phyloP scores from a whole-genome alignment of 495 filamentous ascomycete species.

The Hypoxylon cercidicola region DNA sequence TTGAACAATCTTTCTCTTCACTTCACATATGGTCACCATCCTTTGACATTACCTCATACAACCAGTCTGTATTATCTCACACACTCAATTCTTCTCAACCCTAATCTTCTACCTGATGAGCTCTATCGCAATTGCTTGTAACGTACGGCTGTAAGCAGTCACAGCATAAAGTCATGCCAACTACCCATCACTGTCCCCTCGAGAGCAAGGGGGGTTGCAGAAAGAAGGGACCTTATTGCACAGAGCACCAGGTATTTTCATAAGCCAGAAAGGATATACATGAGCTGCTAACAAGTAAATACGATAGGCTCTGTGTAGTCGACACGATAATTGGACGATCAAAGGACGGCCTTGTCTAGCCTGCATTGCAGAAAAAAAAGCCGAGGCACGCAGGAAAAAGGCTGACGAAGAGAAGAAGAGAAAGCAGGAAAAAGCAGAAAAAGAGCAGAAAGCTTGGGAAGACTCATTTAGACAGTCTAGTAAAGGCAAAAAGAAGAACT shows the following conservation, averaged over 20 bases:
- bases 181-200: neutral
- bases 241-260: neutral
- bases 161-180: neutral
- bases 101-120: no score
- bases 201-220: neutral
- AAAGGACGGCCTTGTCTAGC: neutral
- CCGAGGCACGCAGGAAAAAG: neutral
- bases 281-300: neutral
- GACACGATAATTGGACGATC: neutral
- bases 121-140: no score
- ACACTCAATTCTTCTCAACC: no score
- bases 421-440: neutral
- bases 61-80: no score
- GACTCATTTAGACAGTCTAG: neutral
- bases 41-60: no score
- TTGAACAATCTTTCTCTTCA: no score
- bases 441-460: neutral
- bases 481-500: neutral
- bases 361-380: neutral
- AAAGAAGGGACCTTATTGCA: neutral
- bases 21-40: no score
- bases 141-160: neutral
- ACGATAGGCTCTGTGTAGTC: neutral
- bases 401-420: neutral
- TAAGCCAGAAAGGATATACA: neutral